phyloP scores from a whole-genome alignment of 768 basidiomycete genomes.

The Tylopilus vinaceipallidus region DNA sequence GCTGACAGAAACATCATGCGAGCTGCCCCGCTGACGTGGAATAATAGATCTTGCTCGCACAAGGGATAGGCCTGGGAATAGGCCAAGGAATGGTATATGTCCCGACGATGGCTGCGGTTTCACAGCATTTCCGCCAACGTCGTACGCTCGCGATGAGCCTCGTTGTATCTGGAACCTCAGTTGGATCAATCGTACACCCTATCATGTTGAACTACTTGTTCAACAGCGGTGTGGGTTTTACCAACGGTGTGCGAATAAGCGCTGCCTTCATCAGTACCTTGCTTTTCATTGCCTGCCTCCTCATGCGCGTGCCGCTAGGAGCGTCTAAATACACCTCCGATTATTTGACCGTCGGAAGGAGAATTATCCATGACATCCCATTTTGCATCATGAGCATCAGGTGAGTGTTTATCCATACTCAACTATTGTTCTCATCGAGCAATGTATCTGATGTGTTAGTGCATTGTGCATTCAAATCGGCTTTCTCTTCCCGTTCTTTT shows the following conservation, averaged over 20 bases:
- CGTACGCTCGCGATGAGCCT: slow-evolving; percentile 45
- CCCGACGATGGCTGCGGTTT: slow-evolving; percentile 42
- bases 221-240: slow-evolving; percentile 33
- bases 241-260: slow-evolving; percentile 48
- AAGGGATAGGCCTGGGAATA: slow-evolving; percentile 47
- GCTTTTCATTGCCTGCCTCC: slow-evolving; percentile 32
- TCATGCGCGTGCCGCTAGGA: slow-evolving; percentile 41
- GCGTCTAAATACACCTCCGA: slow-evolving; percentile 19
- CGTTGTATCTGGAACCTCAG: slow-evolving; percentile 32
- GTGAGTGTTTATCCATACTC: slow-evolving; percentile 12
- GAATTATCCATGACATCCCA: slow-evolving; percentile 13
- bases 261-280: slow-evolving; percentile 41
- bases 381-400: slow-evolving; percentile 20
- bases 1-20: background rate
- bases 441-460: slow-evolving; percentile 3
- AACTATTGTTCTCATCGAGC: background rate
- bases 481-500: slow-evolving; percentile 53
- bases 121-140: slow-evolving; percentile 42
- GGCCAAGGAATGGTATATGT: slow-evolving; percentile 46
- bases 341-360: slow-evolving; percentile 17
- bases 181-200: slow-evolving; percentile 25
- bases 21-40: background rate
- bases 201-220: slow-evolving; percentile 33
- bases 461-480: slow-evolving; percentile 32
- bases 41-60: slow-evolving; percentile 44